A percentile compares a stretch with the other conserved stretches of the same genome.
These are phyloP conservation scores for Parastagonospora nodorum DNA, from an alignment of 2,329 filamentous ascomycete genomes.

Conservation along the genomic window DNA sequence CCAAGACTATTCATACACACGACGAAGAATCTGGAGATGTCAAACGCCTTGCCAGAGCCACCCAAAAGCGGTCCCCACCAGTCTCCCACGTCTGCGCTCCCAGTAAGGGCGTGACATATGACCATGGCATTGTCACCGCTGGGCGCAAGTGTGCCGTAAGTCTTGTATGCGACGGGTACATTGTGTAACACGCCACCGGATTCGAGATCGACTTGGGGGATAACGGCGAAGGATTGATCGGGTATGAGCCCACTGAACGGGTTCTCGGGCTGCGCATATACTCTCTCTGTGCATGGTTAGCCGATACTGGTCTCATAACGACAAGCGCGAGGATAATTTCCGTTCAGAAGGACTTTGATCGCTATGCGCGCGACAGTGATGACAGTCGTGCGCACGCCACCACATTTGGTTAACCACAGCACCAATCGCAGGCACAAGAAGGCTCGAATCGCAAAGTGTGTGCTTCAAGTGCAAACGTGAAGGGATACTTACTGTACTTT, in stretches of 20 bases:
- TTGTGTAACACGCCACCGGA: slow-evolving; percentile 84
- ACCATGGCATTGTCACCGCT: slow-evolving; percentile 66
- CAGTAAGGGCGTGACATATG: slow-evolving; percentile 82
- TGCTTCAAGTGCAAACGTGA: slow-evolving; percentile 2
- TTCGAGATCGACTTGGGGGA: slow-evolving; percentile 90
- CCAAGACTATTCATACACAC: slow-evolving; percentile 86
- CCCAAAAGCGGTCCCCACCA: slow-evolving; percentile 88
- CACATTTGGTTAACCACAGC: too few species aligned
- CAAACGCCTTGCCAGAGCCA: slow-evolving; percentile 77
- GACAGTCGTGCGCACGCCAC: too few species aligned
- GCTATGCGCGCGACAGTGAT: too few species aligned
- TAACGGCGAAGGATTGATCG: slow-evolving; percentile 82
- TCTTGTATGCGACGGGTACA: slow-evolving; percentile 69
- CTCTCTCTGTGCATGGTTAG: slow-evolving; percentile 39
- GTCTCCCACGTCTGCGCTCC: slow-evolving; percentile 81
- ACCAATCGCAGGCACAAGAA: too few species aligned
- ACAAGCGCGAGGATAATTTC: too few species aligned
- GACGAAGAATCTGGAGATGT: slow-evolving; percentile 81
- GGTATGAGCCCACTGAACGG: slow-evolving; percentile 85
- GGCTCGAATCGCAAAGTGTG: not conserved
- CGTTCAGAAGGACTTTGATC: too few species aligned
- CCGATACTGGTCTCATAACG: slow-evolving; percentile 8
- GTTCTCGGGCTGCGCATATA: slow-evolving; percentile 79
- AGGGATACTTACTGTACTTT: slow-evolving; percentile 13
- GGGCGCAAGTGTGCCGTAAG: slow-evolving; percentile 62